phyloP scores from a whole-genome alignment of 179 eudicot species.

The Amaranthus tricolor region DNA sequence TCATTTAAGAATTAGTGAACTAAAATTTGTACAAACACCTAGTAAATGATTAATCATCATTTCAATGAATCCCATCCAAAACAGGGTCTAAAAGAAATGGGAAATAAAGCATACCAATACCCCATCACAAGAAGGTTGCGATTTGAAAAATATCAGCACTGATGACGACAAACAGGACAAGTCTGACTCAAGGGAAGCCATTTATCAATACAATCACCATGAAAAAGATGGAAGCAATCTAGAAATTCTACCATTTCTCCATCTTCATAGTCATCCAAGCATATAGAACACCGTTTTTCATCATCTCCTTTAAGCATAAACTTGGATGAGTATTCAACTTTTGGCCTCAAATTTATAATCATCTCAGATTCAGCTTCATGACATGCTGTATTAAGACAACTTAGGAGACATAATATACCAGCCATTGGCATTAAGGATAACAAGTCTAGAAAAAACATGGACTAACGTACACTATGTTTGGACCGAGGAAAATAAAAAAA shows the following conservation, averaged over 20 bases:
- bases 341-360: neutral
- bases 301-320: conserved; percentile 16
- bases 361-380: neutral
- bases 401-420: neutral
- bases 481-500: too few species aligned
- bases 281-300: conserved; percentile 20
- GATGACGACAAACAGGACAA: conserved; percentile 26
- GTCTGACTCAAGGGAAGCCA: conserved; percentile 15
- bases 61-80: too few species aligned
- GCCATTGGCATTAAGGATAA: conserved; percentile 4
- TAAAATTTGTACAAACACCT: too few species aligned
- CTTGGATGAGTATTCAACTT: conserved; percentile 8
- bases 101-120: too few species aligned
- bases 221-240: conserved; percentile 25
- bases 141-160: neutral
- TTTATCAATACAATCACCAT: conserved; percentile 24
- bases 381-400: neutral
- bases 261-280: conserved; percentile 23
- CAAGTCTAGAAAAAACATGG: conserved; percentile 10
- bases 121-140: too few species aligned
- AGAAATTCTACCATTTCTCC: conserved; percentile 25
- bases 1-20: too few species aligned
- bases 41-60: too few species aligned
- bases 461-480: neutral
- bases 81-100: too few species aligned